Evolutionary conservation across 2,329 filamentous ascomycete species (phyloP).

Genomic region (Grosmannia huntii): DNA sequence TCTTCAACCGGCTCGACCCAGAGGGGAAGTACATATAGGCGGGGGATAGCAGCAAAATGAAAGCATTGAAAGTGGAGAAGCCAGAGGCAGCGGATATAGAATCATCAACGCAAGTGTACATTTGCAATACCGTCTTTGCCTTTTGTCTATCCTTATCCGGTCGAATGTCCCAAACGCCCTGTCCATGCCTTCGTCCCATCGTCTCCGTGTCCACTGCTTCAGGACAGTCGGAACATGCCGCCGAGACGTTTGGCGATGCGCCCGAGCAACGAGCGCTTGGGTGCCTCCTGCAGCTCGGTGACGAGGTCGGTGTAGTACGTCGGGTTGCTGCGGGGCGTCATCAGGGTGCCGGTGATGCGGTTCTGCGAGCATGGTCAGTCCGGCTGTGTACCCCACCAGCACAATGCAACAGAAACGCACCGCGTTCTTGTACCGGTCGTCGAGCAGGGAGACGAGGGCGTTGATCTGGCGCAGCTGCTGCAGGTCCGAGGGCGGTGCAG

Average conservation of each 20-base stretch:
- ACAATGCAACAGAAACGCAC: constrained; percentile 22
- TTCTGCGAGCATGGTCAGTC: constrained; percentile 21
- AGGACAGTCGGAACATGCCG: constrained; percentile 47
- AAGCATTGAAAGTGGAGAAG: not conserved
- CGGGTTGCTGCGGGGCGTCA: constrained; percentile 49
- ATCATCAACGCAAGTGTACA: not conserved
- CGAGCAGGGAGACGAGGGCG: constrained; percentile 44
- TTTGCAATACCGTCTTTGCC: not conserved
- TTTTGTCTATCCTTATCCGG: not conserved
- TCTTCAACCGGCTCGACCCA: constrained; percentile 70
- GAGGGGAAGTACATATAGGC: constrained; percentile 59
- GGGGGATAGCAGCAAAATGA: not conserved
- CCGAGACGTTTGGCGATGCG: constrained; percentile 40
- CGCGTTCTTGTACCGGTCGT: constrained; percentile 44
- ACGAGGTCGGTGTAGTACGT: constrained; percentile 50
- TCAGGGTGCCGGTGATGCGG: constrained; percentile 33
- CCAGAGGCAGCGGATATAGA: not conserved
- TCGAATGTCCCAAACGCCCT: not conserved
- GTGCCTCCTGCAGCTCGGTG: constrained; percentile 49
- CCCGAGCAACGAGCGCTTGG: constrained; percentile 40
- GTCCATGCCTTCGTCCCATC: not conserved
- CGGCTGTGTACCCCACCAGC: not conserved
- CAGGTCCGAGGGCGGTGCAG: constrained; percentile 24
- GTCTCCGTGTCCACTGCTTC: not conserved
- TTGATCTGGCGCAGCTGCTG: constrained; percentile 44